Evolutionary conservation across 768 basidiomycete species (phyloP), one percentile per base, ranked within the genome.

Genomic region (Podaxis rugospora): DNA sequence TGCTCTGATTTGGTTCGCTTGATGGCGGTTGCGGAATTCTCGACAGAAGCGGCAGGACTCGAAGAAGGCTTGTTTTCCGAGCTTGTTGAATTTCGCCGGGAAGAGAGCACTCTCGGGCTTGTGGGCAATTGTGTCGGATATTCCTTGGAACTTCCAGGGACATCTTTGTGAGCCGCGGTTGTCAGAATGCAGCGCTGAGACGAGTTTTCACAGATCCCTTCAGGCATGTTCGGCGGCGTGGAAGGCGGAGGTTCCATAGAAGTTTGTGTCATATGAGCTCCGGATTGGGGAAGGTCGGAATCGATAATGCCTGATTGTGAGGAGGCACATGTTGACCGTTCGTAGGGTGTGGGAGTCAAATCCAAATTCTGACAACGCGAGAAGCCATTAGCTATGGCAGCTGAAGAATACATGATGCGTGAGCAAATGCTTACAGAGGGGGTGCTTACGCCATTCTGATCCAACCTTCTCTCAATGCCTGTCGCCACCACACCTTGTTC

Each of bases 271-370:
- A 39, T 27, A 28, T 46, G 55, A 59, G 50, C 7, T 10, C n/a
- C 39, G 25, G 51, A 40, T 44, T 59, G 37, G 28, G 58, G 14
- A 23, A 28, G 58, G 18, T 51, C 9, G 27, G 28, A 10, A 32
- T 59, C 28, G 50, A 59, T 44, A 51, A 46, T 52, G 40, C n/a
- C 14, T 53, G 59, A 47, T 13, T 44, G 42, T 21, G 50, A 16
- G 25, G 39, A 14, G 27, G 32, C 27, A 23, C 28, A 54, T 54
- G 51, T 23, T 28, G 25, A 44, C 16, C 36, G 51, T 32, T 46
- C 58, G 40, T 52, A 51, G 37, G 40, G 58, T 44, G 36, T 60
- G 59, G 51, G 59, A 54, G 51, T 60, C n/a, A 35, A 53, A 35
- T 32, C 59, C 42, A 36, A 46, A 32, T 60, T 42, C 59, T 52